Base-by-base conservation (phyloP, 305 asterid species). In the Fraxinus angustifolia region DNA sequence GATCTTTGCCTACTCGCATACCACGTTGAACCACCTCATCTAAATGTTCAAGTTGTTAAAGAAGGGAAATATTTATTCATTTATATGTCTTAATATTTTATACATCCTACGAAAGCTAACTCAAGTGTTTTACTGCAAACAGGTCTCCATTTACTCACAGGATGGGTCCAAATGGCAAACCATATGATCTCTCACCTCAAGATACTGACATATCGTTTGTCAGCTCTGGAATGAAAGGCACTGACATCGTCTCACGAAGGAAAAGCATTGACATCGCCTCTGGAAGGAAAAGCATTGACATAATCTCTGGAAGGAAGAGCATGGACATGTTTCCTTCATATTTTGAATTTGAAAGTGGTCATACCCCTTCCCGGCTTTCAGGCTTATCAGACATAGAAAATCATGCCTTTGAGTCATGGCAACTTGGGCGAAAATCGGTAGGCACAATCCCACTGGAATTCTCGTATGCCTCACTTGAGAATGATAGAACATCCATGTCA, bases 71-170 rank as follows among this genome's bases (percentile, higher is more conserved):
- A 28, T 10, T 23, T 67, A 28, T 28, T 28, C 19, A 67, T 67
- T 28, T 67, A 28, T 28, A 67, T 30, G 35, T 30, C 73, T 67
- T 28, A 12, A 65, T 11, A 65, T 30, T 30, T 30, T 23, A 62
- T 10, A 23, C 19, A 75, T 75, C 45, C 70, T 45, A 21, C 60
- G 2, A 21, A 76, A 76, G 38, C 77, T 79, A 78, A 82, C 31
- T 56, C 17, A 38, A 73, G 40, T 78, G 34, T 74, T 79, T 78
- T 79, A 62, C 62, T 84, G 62, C 34, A 62, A 80, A 60, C 84
- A 84, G 87, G 75, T 84, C 87, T 1, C 84, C 84, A 0, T 80
- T 84, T 56, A 77, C 79, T 21, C 82, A 84, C 76, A 84, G 87
- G 78, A 77, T 70, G 65, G 87, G 82, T 12, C 82, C 84, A 33